phyloP scores from a whole-genome alignment of 148 eudicot species.

The Vaccinium corymbosum region DNA sequence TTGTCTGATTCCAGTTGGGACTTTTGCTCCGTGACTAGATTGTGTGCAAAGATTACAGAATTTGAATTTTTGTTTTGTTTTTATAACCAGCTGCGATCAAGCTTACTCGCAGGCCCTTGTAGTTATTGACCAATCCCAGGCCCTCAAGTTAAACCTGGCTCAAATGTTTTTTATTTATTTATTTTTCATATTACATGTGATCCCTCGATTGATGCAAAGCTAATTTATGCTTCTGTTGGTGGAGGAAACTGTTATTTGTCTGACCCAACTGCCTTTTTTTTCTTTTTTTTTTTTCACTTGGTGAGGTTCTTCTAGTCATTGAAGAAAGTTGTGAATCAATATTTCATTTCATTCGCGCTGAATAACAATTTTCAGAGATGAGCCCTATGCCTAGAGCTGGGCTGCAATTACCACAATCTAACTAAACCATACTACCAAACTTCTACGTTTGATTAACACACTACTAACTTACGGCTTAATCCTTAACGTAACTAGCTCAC shows the following conservation, averaged over 20 bases:
- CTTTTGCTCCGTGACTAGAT: not conserved
- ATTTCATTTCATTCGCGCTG: not conserved
- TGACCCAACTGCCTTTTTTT: not conserved
- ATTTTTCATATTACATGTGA: not conserved
- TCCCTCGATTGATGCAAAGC: not conserved
- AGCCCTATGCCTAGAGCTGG: not conserved
- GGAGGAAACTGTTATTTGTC: not conserved
- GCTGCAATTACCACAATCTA: not conserved
- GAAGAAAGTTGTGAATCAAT: not conserved
- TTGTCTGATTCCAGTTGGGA: too few relatives aligned
- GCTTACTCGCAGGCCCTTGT: not conserved
- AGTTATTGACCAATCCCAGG: not conserved
- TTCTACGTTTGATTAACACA: not conserved
- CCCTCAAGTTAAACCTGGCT: not conserved
- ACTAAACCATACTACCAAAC: not conserved
- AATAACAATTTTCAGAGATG: not conserved
- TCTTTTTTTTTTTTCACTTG: not conserved
- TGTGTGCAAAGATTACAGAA: not conserved
- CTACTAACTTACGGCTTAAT: not conserved
- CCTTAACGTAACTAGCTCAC: not conserved
- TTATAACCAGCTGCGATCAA: not conserved
- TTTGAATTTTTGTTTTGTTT: not conserved
- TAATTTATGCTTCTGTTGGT: not conserved
- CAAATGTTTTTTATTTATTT: not conserved
- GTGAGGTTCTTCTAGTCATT: not conserved